These are phyloP conservation scores for Penicillium ochrochloron DNA, from an alignment of 495 filamentous ascomycete species.

Conservation along the genomic window DNA sequence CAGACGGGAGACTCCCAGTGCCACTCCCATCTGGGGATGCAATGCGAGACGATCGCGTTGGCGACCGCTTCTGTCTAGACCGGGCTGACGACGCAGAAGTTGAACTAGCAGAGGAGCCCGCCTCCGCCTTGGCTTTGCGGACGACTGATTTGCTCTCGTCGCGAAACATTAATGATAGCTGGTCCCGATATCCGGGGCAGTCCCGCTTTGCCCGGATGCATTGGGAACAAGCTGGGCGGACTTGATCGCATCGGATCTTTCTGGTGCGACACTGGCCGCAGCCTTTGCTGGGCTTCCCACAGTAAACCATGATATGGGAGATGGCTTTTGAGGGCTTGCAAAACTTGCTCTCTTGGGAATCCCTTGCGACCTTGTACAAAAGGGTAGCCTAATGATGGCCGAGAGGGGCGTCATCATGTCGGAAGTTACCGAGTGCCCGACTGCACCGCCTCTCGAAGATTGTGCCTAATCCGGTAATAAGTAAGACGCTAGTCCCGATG, in stretches of 20 bases:
- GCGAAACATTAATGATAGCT: slow-evolving; percentile 71
- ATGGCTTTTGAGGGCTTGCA: background rate
- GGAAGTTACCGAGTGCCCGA: slow-evolving; percentile 13
- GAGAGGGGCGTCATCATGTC: slow-evolving; percentile 1
- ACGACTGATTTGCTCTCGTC: slow-evolving; percentile 72
- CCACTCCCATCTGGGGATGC: slow-evolving; percentile 30
- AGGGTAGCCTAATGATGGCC: background rate
- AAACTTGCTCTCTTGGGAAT: background rate
- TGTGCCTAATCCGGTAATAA: slow-evolving; percentile 16
- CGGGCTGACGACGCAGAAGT: background rate
- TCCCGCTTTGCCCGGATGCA: slow-evolving; percentile 66
- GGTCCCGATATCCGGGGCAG: slow-evolving; percentile 74
- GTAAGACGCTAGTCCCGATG: slow-evolving; percentile 14
- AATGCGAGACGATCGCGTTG: slow-evolving; percentile 21
- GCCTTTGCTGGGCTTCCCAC: slow-evolving; percentile 72
- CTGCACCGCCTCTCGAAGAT: slow-evolving; percentile 15
- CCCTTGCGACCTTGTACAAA: background rate
- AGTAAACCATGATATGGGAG: slow-evolving; percentile 65
- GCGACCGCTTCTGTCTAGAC: slow-evolving; percentile 18
- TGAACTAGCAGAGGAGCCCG: slow-evolving; percentile 28
- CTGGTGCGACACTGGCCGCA: slow-evolving; percentile 74
- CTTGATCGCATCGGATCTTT: slow-evolving; percentile 70
- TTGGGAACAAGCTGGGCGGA: slow-evolving; percentile 66
- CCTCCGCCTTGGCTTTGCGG: slow-evolving; percentile 68
- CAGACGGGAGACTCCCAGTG: slow-evolving; percentile 10